Conservation (phyloP, 2,329 filamentous ascomycete genomes). For the Penicillium sp. region DNA sequence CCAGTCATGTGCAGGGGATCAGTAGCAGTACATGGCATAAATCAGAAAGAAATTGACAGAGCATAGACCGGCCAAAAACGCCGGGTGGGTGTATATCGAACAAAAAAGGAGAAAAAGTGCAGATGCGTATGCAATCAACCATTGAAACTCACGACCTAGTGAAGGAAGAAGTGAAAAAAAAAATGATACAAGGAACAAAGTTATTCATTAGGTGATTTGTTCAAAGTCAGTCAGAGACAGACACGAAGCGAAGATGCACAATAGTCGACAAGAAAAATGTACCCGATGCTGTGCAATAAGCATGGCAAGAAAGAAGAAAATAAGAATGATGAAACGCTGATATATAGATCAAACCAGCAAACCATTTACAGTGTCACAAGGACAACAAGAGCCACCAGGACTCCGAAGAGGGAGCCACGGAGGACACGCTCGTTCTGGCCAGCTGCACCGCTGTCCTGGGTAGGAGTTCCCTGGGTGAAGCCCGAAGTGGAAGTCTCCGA, state of each 20-base stretch:
- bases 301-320: slow-evolving; percentile 12
- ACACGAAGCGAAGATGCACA: slow-evolving; percentile 9
- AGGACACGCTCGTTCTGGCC: slow-evolving; percentile 42
- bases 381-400: slow-evolving; percentile 46
- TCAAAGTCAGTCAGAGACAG: slow-evolving; percentile 14
- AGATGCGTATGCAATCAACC: not conserved
- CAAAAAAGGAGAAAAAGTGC: not conserved
- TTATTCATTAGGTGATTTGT: slow-evolving; percentile 18
- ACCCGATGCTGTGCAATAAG: slow-evolving; percentile 18
- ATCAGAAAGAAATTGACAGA: not conserved
- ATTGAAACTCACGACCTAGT: slow-evolving; percentile 1
- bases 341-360: not conserved
- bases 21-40: not conserved
- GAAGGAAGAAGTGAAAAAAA: not conserved
- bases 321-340: slow-evolving; percentile 1
- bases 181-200: slow-evolving; percentile 9
- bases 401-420: slow-evolving; percentile 47
- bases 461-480: slow-evolving; percentile 32
- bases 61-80: slow-evolving; percentile 7
- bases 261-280: slow-evolving; percentile 19
- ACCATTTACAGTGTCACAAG: slow-evolving; percentile 43
- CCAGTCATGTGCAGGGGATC: slow-evolving; percentile 11
- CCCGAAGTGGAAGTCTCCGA: slow-evolving; percentile 22
- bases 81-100: slow-evolving; percentile 4
- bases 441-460: slow-evolving; percentile 28